phyloP scores from a whole-genome alignment of 345 rosid species.

The Salix koriyanagi region DNA sequence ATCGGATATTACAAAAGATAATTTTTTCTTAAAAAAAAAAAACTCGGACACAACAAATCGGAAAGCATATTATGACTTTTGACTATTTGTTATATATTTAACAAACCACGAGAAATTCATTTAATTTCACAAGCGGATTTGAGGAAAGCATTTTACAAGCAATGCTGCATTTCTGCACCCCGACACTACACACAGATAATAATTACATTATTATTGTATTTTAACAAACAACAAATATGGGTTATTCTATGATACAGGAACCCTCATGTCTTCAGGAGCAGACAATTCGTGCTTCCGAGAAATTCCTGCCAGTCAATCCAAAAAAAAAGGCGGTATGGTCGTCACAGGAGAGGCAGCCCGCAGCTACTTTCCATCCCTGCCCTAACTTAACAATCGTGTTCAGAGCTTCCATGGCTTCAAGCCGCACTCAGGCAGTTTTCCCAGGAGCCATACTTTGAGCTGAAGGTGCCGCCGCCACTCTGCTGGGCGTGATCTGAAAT shows the following conservation, averaged over 20 bases:
- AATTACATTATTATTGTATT: too few relatives aligned
- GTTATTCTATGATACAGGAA: background rate
- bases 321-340: background rate
- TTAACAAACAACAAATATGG: background rate
- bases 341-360: background rate
- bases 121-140: too few relatives aligned
- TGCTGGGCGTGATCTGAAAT: slow-evolving; percentile 28
- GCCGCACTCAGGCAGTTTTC: slow-evolving; percentile 24
- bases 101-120: too few relatives aligned
- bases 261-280: background rate
- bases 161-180: too few relatives aligned
- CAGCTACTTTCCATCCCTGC: background rate
- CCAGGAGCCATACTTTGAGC: slow-evolving; percentile 44
- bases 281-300: background rate
- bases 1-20: too few relatives aligned
- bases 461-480: slow-evolving; percentile 44
- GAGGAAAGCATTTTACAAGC: too few relatives aligned
- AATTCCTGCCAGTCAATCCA: background rate
- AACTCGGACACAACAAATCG: too few relatives aligned
- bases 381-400: background rate
- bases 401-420: background rate
- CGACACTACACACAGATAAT: too few relatives aligned
- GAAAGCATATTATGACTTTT: too few relatives aligned
- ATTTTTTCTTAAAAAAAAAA: too few relatives aligned
- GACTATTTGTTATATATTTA: too few relatives aligned